Percentiles rank a stretch among this genome's conserved stretches.
These are phyloP conservation scores for Dichotomocladium elegans DNA, from an alignment of 371 early-diverging fungal species.

Conservation along the genomic window DNA sequence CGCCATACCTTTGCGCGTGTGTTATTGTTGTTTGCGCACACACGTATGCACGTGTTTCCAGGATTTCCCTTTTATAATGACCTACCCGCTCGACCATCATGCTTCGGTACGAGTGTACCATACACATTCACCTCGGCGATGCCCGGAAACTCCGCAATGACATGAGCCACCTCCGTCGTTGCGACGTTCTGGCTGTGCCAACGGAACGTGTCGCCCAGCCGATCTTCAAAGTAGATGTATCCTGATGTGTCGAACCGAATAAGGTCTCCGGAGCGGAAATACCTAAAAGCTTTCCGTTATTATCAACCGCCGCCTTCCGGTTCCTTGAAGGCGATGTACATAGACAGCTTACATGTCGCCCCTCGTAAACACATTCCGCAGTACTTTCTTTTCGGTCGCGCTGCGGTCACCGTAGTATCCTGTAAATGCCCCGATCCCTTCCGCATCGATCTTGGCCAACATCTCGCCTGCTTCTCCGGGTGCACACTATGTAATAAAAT, in stretches of 20 bases:
- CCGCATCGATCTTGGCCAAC: slow-evolving; percentile 33
- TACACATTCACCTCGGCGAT: slow-evolving; percentile 64
- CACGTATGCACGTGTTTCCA: too few species aligned
- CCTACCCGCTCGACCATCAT: slow-evolving; percentile 77
- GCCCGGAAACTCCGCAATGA: slow-evolving; percentile 50
- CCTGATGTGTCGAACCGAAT: slow-evolving; percentile 49
- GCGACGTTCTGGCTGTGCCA: slow-evolving; percentile 66
- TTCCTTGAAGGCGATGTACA: neutral
- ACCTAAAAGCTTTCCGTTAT: too few species aligned
- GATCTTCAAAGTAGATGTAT: slow-evolving; percentile 69
- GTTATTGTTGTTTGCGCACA: too few species aligned
- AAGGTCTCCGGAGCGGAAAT: slow-evolving; percentile 64
- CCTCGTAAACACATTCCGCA: slow-evolving; percentile 20
- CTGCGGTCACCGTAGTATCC: slow-evolving; percentile 40
- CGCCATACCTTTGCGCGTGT: slow-evolving; percentile 70
- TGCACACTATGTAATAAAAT: slow-evolving; percentile 10
- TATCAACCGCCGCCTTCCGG: too few species aligned
- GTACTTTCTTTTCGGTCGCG: slow-evolving; percentile 49
- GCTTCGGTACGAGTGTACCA: slow-evolving; percentile 47
- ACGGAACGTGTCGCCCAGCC: slow-evolving; percentile 72
- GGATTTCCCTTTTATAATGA: neutral
- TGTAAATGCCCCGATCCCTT: slow-evolving; percentile 8
- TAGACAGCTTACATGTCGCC: slow-evolving; percentile 14
- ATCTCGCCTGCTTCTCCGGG: slow-evolving; percentile 20
- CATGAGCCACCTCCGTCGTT: slow-evolving; percentile 63